A percentile compares a stretch with the other conserved stretches of the same genome.
These are phyloP conservation scores for Pythium phragmitis DNA, from an alignment of 352 stramenopile species.

Conservation along the genomic window DNA sequence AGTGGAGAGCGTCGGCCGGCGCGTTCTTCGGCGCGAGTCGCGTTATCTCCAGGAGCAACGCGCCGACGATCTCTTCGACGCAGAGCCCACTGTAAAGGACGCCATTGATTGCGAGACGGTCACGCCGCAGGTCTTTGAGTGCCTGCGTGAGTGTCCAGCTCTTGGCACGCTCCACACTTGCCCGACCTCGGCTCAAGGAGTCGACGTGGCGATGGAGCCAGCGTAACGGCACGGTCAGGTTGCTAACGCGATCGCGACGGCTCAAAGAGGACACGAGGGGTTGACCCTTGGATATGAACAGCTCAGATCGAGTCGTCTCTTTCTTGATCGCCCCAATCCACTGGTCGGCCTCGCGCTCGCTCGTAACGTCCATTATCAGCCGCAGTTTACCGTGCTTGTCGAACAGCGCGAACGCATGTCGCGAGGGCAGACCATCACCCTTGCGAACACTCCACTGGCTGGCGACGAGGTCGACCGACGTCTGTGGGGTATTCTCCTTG, in stretches of 20 bases:
- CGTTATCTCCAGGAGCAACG: conserved; percentile 31
- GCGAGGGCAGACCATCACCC: conserved; percentile 27
- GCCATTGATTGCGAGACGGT: conserved; percentile 59
- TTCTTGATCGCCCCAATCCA: conserved; percentile 48
- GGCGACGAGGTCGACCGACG: conserved; percentile 42
- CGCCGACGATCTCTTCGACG: conserved; percentile 36
- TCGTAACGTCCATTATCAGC: conserved; percentile 54
- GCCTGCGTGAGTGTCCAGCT: conserved; percentile 56
- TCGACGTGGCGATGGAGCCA: conserved; percentile 61
- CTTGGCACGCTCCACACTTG: conserved; percentile 42
- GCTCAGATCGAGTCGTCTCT: conserved; percentile 23
- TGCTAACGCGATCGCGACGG: not conserved
- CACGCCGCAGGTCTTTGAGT: conserved; percentile 64
- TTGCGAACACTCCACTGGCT: conserved; percentile 53
- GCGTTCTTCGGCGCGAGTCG: not conserved
- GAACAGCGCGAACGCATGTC: conserved; percentile 71
- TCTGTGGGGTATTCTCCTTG: conserved; percentile 44
- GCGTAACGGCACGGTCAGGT: conserved; percentile 25
- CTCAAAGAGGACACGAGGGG: not conserved
- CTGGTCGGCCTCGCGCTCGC: conserved; percentile 31
- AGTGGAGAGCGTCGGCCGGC: conserved; percentile 57
- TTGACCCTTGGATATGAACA: not conserved
- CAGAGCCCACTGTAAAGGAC: conserved; percentile 32
- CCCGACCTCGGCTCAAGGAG: conserved; percentile 25
- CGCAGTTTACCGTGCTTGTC: conserved; percentile 42